Conservation (phyloP, 257 asterid genomes). For the Fraxinus anomala region DNA sequence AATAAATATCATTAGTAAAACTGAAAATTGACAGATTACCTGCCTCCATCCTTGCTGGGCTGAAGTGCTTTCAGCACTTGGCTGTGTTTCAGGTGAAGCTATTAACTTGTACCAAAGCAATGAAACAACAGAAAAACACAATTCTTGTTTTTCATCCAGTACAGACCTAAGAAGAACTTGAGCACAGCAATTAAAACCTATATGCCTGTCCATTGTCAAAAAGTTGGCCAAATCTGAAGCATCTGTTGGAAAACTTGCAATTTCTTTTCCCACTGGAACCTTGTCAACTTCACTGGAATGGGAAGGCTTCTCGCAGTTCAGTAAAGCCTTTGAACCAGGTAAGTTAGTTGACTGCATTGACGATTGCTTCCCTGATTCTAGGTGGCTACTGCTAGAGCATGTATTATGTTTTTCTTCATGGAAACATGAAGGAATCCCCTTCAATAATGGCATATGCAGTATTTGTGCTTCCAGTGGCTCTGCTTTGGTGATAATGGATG, state of each 20-base stretch:
- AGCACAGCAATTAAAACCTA: slow-evolving; percentile 84
- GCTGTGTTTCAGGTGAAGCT: slow-evolving; percentile 88
- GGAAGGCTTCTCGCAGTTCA: slow-evolving; percentile 35
- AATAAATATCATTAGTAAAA: neutral
- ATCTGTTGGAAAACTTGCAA: slow-evolving; percentile 65
- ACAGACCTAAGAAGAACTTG: slow-evolving; percentile 82
- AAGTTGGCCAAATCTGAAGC: slow-evolving; percentile 97
- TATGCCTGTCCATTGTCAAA: slow-evolving; percentile 86
- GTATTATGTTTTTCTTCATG: slow-evolving; percentile 55
- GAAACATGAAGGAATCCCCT: slow-evolving; percentile 49
- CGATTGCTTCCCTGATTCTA: slow-evolving; percentile 53
- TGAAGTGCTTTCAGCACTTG: slow-evolving; percentile 92
- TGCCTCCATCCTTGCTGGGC: slow-evolving; percentile 99
- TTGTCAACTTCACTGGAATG: slow-evolving; percentile 40
- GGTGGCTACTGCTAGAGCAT: slow-evolving; percentile 53
- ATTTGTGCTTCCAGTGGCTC: slow-evolving; percentile 92
- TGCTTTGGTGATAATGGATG: slow-evolving; percentile 87
- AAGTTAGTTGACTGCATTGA: slow-evolving; percentile 39
- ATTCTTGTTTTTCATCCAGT: slow-evolving; percentile 82
- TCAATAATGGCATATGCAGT: slow-evolving; percentile 54
- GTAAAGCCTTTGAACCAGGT: slow-evolving; percentile 45
- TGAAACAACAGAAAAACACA: slow-evolving; percentile 94
- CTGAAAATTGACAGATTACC: slow-evolving; percentile 46
- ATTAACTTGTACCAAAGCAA: slow-evolving; percentile 98
- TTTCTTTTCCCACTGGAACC: slow-evolving; percentile 53